These are phyloP conservation scores for Lycium ferocissimum DNA, from an alignment of 257 asterid genomes.

Conservation along the genomic window DNA sequence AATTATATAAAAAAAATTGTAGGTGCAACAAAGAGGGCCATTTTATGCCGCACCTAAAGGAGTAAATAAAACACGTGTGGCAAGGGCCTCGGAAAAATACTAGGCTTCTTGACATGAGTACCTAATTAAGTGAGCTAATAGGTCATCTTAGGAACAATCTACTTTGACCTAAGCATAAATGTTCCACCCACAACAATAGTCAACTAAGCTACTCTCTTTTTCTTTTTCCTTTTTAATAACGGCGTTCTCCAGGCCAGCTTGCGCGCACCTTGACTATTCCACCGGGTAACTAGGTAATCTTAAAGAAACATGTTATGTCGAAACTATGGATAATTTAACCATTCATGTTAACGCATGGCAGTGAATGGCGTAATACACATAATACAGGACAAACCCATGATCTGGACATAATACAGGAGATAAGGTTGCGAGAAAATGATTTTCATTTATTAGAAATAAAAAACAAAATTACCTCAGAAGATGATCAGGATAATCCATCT, in stretches of 20 bases:
- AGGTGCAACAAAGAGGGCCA: background rate
- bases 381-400: background rate
- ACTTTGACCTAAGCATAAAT: background rate
- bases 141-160: background rate
- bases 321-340: background rate
- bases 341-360: background rate
- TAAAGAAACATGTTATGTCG: background rate
- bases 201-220: background rate
- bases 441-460: background rate
- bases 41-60: background rate
- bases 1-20: background rate
- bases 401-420: background rate
- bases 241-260: background rate
- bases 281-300: background rate
- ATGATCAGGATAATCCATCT: constrained; percentile 57
- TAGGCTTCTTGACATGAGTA: background rate
- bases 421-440: constrained; percentile 12
- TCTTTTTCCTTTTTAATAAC: background rate
- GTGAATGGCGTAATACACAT: background rate
- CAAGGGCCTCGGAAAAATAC: background rate
- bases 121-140: background rate
- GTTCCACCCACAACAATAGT: background rate
- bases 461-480: constrained; percentile 51
- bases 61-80: background rate
- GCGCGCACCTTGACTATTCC: background rate